phyloP scores from a whole-genome alignment of 192 early-diverging fungal species.

The Diversispora epigaea region DNA sequence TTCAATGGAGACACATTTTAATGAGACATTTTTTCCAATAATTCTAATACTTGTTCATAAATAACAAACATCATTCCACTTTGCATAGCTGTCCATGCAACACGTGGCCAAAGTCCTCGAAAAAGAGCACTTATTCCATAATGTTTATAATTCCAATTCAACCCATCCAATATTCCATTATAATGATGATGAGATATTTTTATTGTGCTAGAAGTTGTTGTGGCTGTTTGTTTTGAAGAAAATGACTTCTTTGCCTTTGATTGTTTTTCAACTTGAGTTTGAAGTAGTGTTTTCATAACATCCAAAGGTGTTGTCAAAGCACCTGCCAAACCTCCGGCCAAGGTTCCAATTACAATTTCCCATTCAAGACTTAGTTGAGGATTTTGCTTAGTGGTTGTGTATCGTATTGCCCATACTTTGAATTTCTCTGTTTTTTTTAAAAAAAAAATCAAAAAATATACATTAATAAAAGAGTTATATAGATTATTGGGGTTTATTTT shows the following conservation, averaged over 20 bases:
- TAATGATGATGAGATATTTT: slow-evolving; percentile 44
- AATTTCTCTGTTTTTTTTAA: slow-evolving; percentile 47
- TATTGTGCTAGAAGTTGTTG: slow-evolving; percentile 16
- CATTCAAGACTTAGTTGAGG: slow-evolving; percentile 47
- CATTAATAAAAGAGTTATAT: background rate
- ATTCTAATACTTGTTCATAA: slow-evolving; percentile 58
- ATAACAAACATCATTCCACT: slow-evolving; percentile 73
- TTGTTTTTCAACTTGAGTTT: slow-evolving; percentile 50
- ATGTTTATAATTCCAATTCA: slow-evolving; percentile 57
- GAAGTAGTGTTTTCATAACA: slow-evolving; percentile 59
- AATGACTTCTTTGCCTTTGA: slow-evolving; percentile 29
- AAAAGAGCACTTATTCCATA: slow-evolving; percentile 63
- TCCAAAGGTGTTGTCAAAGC: slow-evolving; percentile 60
- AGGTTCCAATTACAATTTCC: slow-evolving; percentile 50
- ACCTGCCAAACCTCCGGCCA: slow-evolving; percentile 59
- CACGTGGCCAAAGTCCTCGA: slow-evolving; percentile 71
- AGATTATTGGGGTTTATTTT: too few species aligned
- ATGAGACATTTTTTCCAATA: slow-evolving; percentile 40
- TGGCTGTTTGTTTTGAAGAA: background rate
- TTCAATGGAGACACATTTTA: too few species aligned
- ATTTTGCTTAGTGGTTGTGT: slow-evolving; percentile 36
- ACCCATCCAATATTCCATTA: slow-evolving; percentile 54
- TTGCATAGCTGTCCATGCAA: slow-evolving; percentile 71
- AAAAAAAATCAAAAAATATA: background rate
- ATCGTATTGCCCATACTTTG: slow-evolving; percentile 48